Percentiles rank a stretch among this genome's conserved stretches.
Conservation (phyloP, 176 grass and related monocot genomes). For the Miscanthus lutarioriparius region DNA sequence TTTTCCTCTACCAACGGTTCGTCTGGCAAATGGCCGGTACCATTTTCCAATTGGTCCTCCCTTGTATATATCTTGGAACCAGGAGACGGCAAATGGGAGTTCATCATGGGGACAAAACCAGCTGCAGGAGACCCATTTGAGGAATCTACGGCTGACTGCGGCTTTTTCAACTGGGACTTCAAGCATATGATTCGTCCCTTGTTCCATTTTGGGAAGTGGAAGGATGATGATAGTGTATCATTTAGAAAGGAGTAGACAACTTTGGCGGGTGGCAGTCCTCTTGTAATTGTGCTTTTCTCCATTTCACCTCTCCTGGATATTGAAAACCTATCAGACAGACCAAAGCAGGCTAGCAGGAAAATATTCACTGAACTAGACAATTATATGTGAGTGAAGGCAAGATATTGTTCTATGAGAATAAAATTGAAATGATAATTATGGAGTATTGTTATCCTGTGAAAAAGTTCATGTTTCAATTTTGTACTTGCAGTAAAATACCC, state of each 20-base stretch:
- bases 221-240: constrained; percentile 66
- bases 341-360: constrained; percentile 16
- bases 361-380: constrained; percentile 3
- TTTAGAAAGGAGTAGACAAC: constrained; percentile 75
- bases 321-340: constrained; percentile 35
- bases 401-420: neutral
- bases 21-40: neutral
- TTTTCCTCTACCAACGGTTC: constrained; percentile 40
- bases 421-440: neutral
- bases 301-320: constrained; percentile 71
- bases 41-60: constrained; percentile 32
- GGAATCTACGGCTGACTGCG: constrained; percentile 54
- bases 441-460: neutral
- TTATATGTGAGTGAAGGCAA: constrained; percentile 12
- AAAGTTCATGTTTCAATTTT: neutral
- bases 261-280: constrained; percentile 68
- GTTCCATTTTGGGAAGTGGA: constrained; percentile 93
- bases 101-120: constrained; percentile 50
- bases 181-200: constrained; percentile 82
- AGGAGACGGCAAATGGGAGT: constrained; percentile 51
- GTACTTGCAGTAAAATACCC: neutral
- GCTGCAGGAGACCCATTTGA: constrained; percentile 37
- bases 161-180: constrained; percentile 74
- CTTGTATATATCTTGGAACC: constrained; percentile 53
- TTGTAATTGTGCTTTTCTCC: constrained; percentile 82